Evolutionary conservation across 352 stramenopile genomes (phyloP), one percentile per base, ranked within the genome.

Genomic region (Globisporangium megalacanthum): DNA sequence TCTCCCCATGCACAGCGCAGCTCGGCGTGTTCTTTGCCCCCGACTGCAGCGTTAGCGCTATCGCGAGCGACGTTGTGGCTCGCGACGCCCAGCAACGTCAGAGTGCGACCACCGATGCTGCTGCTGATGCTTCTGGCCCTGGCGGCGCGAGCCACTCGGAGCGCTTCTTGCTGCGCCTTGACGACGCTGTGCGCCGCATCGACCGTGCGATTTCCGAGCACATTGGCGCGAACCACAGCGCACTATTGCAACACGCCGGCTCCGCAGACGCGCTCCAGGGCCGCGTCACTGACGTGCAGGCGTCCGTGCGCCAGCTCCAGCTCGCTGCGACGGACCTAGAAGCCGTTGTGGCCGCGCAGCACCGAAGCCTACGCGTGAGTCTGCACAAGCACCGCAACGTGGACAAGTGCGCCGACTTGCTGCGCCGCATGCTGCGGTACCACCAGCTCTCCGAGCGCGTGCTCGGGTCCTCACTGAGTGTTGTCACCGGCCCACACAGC

Each of bases 371-470:
- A 17, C 65, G 68, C n/a, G 60, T 70, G 35, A 77, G 71, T 8
- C 88, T 95, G 45, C 77, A 84, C 49, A 81, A 86, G 55, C 80
- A 91, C 60, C 76, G 81, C 57, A 90, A 92, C 56, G 73, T 93
- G 11, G 79, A 95, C 62, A 72, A 79, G 42, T 92, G 83, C 47
- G 66, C 72, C 47, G 76, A 90, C 29, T 73, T 95, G 50, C 67
- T 95, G 49, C 77, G 81, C 33, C 72, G 68, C 11, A 61, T 93
- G 58, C 64, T 95, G 50, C 83, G 81, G 33, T 93, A 89, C 66
- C 78, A 91, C 57, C 76, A 92, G 56, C 72, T 92, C 0, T 79
- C 74, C 1, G 77, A 87, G 53, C 73, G 67, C 37, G 63, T 88
- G 6, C 37, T 75, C 20, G 52, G 66, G 39, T 79, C 79, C 3